Percentiles rank a stretch among this genome's conserved stretches.
Conservation (phyloP, 805 yeast genomes). For the Starmerella bombicola region DNA sequence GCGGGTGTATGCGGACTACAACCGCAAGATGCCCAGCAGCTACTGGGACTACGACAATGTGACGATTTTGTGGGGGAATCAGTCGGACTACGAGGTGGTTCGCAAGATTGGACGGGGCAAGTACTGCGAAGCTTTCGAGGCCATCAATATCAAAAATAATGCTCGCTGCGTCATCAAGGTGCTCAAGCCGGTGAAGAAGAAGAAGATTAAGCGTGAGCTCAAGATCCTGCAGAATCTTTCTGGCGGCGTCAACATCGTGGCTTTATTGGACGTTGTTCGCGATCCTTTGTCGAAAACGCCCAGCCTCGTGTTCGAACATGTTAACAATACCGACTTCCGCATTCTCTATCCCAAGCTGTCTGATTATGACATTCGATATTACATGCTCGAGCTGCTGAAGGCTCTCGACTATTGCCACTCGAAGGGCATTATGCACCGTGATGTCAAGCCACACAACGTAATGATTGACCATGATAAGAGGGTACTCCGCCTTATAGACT, state of each 20-base stretch:
- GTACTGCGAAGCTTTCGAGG: constrained; percentile 87
- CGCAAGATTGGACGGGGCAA: constrained; percentile 84
- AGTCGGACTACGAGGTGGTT: constrained; percentile 71
- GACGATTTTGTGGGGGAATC: constrained; percentile 71
- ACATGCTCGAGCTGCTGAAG: constrained; percentile 66
- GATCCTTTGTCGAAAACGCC: constrained; percentile 73
- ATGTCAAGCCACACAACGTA: constrained; percentile 85
- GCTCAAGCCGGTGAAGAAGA: constrained; percentile 82
- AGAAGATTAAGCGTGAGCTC: constrained; percentile 84
- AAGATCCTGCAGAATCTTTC: constrained; percentile 73
- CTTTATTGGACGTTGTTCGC: constrained; percentile 69
- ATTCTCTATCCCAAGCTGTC: constrained; percentile 70
- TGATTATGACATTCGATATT: constrained; percentile 62
- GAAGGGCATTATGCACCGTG: constrained; percentile 90
- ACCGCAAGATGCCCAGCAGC: constrained; percentile 57
- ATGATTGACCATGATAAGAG: constrained; percentile 68
- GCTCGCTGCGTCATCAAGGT: constrained; percentile 75
- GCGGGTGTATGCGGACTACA: constrained; percentile 70
- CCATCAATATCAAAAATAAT: constrained; percentile 48
- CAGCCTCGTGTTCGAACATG: constrained; percentile 73
- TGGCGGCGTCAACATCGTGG: constrained; percentile 71
- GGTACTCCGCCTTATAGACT: constrained; percentile 67
- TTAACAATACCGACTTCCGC: constrained; percentile 76
- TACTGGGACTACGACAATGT: constrained; percentile 77
- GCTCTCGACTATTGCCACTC: constrained; percentile 86